Evolutionary conservation across 2,329 filamentous ascomycete genomes (phyloP).

Genomic region (Thelonectria discophora): DNA sequence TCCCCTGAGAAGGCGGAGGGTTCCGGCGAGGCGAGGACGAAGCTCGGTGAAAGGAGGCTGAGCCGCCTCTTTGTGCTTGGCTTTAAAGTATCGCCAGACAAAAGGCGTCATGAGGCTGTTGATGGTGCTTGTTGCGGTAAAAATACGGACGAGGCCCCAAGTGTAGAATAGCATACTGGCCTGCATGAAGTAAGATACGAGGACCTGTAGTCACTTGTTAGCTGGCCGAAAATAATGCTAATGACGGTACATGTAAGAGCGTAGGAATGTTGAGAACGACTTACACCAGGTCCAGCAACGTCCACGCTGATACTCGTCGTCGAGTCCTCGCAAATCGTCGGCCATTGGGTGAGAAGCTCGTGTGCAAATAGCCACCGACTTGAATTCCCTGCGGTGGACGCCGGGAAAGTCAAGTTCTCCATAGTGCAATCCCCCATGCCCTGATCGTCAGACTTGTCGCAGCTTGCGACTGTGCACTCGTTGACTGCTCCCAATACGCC

Average conservation of each 20-base stretch:
- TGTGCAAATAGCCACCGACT: background rate
- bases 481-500: background rate
- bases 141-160: background rate
- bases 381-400: background rate
- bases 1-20: background rate
- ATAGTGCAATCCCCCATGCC: conserved; percentile 2
- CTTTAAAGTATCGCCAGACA: background rate
- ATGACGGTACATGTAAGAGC: background rate
- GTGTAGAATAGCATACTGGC: background rate
- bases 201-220: background rate
- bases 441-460: background rate
- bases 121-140: background rate
- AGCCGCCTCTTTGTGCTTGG: background rate
- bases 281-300: conserved; percentile 2
- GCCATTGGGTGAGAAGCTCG: background rate
- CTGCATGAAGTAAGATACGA: conserved; percentile 6
- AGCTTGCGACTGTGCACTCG: background rate
- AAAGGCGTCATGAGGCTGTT: background rate
- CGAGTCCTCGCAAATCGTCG: background rate
- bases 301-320: background rate
- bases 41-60: background rate
- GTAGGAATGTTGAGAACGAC: background rate
- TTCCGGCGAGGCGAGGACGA: background rate
- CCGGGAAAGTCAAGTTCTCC: background rate
- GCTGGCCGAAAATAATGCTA: background rate